Evolutionary conservation across 2,329 filamentous ascomycete species (phyloP), one percentile per base, ranked within the genome.

Genomic region (Diaporthe vaccinii): DNA sequence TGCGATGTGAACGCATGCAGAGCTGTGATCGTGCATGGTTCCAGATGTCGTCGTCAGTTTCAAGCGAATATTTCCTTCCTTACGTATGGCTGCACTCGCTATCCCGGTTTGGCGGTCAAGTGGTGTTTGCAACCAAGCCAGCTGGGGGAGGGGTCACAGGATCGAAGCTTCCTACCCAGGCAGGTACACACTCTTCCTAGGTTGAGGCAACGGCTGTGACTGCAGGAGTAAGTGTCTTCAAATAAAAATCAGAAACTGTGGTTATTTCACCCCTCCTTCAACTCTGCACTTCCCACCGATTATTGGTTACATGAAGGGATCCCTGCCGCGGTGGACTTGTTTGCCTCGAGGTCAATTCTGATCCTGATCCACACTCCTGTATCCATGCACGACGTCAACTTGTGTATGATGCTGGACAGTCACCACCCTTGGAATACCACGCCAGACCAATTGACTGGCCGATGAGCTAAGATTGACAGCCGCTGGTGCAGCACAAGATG

Each of bases 401-500:
- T 44, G 49, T 10, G 17, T 44, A 17, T 53, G 3, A 20, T 55
- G 34, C 46, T 44, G 53, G 5, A n/a, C 34, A 25, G 22, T 12
- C 2, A 3, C 7, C 2, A 3, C 17, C 1, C n/a, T 36, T 6
- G 14, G 4, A 10, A 28, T 4, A 20, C 8, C 22, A 62, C 10
- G 46, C 22, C 46, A 44, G 2, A 10, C 20, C 46, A 53, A 44
- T 8, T 34, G 15, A 22, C 15, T 28, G 46, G 22, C 22, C 28
- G 36, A 15, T 25, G 2, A 25, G 4, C 4, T 15, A 17, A 28
- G 41, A 7, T 44, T n/a, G 28, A 39, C 65, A 53, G 28, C 31
- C 41, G n/a, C 15, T 31, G 44, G 5, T n/a, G 22, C n/a, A 68
- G 46, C 22, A 12, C 74, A 80, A 67, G 15, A 90, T 90, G 89